These are phyloP conservation scores for Phytopythium aichiense DNA, from an alignment of 352 stramenopile genomes.

Conservation along the genomic window DNA sequence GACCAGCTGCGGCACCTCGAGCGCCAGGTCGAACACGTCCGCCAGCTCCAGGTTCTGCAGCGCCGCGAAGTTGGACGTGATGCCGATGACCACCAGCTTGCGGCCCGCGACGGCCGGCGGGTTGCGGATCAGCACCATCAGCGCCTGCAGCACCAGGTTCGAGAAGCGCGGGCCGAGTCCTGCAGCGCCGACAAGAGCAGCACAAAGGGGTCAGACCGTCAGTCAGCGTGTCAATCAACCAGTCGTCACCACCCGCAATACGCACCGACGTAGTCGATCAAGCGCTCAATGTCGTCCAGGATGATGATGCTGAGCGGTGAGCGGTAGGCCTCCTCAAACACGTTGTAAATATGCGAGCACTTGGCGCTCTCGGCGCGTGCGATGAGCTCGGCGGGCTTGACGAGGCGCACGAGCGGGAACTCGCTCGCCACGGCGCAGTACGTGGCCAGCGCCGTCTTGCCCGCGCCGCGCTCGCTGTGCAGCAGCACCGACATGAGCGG, in stretches of 20 bases:
- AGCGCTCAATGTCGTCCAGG: constrained; percentile 99
- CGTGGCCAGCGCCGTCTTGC: constrained; percentile 98
- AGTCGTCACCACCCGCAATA: neutral
- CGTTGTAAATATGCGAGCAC: constrained; percentile 92
- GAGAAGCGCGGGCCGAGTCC: constrained; percentile 96
- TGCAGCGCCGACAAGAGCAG: constrained; percentile 9
- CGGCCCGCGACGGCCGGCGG: constrained; percentile 89
- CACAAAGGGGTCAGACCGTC: constrained; percentile 8
- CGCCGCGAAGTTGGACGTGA: constrained; percentile 90
- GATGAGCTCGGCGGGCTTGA: constrained; percentile 98
- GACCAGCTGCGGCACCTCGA: constrained; percentile 91
- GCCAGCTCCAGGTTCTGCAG: constrained; percentile 93
- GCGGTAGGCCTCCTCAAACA: constrained; percentile 98
- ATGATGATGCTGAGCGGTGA: constrained; percentile 98
- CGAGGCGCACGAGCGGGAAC: constrained; percentile 97
- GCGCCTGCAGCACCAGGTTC: constrained; percentile 97
- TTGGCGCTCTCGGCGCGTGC: constrained; percentile 93
- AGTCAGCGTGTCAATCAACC: neutral
- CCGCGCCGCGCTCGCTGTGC: constrained; percentile 89
- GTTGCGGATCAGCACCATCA: constrained; percentile 99
- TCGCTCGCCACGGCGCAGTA: constrained; percentile 95
- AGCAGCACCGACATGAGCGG: constrained; percentile 97
- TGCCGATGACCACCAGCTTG: constrained; percentile 96
- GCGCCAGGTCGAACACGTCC: constrained; percentile 93
- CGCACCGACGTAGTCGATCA: constrained; percentile 96